Evolutionary conservation across 495 filamentous ascomycete species (phyloP), one percentile per base, ranked within the genome.

Genomic region (Aspergillus biplanus): DNA sequence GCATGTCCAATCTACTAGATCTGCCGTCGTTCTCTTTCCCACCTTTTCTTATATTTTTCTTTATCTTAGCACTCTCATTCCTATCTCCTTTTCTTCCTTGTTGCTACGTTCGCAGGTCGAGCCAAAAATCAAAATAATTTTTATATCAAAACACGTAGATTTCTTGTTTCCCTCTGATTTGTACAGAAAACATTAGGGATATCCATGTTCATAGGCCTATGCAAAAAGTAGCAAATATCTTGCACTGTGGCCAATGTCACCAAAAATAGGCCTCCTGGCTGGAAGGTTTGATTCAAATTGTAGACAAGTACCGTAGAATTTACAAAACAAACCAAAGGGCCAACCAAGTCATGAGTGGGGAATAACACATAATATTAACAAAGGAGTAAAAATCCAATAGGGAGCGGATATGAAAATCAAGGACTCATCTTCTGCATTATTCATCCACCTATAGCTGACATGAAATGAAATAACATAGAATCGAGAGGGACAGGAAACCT

Each of bases 381-480:
- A 35, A 32, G 15, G 11, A 18, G 35, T 46, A 32, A 21, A 46
- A 46, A 18, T 27, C 21, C 21, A 27, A 27, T 27, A 27, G 21
- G 21, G 21, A 27, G 21, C 21, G 21, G 21, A 27, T 27, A 27
- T 18, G 16, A 59, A 52, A 59, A 44, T 35, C 48, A 56, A 57
- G 21, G 9, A 58, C 37, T 55, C 55, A 27, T 56, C 53, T 58
- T 60, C 54, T 47, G 35, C 58, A 61, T 61, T 53, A 57, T 47
- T 59, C 47, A 54, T 61, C 63, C 63, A 65, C 54, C 61, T 63
- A 58, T 60, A 62, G 18, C 35, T 31, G 61, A 64, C 42, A 61
- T 58, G 53, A 63, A 35, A 49, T 27, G n/a, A 56, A 37, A 39
- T 15, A 12, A 31, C 50, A 31, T 21, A 7, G 33, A 27, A 44